These are phyloP conservation scores for Neocatenulostroma microsporum DNA, from an alignment of 2,329 filamentous ascomycete genomes.

Conservation along the genomic window DNA sequence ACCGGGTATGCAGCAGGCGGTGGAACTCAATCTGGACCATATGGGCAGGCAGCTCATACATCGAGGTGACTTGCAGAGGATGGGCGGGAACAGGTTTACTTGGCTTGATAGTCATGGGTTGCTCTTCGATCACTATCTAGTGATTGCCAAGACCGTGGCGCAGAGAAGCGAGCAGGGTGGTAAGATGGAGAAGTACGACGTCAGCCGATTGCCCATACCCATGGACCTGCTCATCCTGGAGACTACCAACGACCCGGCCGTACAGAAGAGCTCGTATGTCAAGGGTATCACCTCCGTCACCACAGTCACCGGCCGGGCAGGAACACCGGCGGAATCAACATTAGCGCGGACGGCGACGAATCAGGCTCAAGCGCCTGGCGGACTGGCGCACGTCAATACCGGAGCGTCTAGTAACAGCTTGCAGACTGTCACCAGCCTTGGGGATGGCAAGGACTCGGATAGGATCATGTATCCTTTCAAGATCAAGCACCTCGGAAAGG, in stretches of 20 bases:
- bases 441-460: slow-evolving; percentile 58
- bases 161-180: slow-evolving; percentile 59
- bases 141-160: slow-evolving; percentile 70
- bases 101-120: slow-evolving; percentile 93
- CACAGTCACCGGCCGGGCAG: slow-evolving; percentile 42
- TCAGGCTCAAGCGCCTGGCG: slow-evolving; percentile 39
- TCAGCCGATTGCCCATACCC: slow-evolving; percentile 88
- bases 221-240: slow-evolving; percentile 94
- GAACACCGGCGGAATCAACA: slow-evolving; percentile 40
- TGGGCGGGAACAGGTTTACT: slow-evolving; percentile 79
- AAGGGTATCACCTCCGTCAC: slow-evolving; percentile 64
- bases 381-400: slow-evolving; percentile 60
- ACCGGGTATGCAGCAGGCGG: slow-evolving; percentile 73
- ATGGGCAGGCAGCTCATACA: slow-evolving; percentile 85
- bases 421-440: slow-evolving; percentile 44
- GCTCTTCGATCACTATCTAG: slow-evolving; percentile 93
- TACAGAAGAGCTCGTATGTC: slow-evolving; percentile 63
- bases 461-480: slow-evolving; percentile 89
- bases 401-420: slow-evolving; percentile 49
- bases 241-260: slow-evolving; percentile 83
- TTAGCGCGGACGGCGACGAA: slow-evolving; percentile 39
- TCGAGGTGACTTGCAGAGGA: slow-evolving; percentile 80
- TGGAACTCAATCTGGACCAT: slow-evolving; percentile 84
- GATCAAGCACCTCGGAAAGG: slow-evolving; percentile 90
- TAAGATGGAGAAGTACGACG: slow-evolving; percentile 81